Base-by-base conservation (phyloP, 495 filamentous ascomycete species). In the Hypoxylon cercidicola region DNA sequence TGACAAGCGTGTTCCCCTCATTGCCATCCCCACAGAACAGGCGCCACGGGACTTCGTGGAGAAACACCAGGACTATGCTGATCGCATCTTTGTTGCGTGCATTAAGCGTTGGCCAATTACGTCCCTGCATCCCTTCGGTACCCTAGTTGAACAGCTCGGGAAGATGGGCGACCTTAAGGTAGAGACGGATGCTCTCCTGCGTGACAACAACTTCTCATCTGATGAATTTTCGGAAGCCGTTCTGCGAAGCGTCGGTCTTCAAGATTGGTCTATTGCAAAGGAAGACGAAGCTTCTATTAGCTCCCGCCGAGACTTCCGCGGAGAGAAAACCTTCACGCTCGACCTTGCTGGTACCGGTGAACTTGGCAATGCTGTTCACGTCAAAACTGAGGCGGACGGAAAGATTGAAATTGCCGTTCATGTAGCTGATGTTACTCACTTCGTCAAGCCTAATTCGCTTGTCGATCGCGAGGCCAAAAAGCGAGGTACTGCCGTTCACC, bases 61-160 rank as follows among this genome's bases (percentile, higher is more conserved):
- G 83, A 96, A 94, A 75, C 95, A 99, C 74, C 93, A 97, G 74
- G 91, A 96, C 6, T 99, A 97, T 74, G 90, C 93, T 45, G 97
- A 96, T 75, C 89, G 93, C 65, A 99, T 98, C 66, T 98, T 98
- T 58, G 96, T 99, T 62, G 95, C 95, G 20, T 97, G 94, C 78
- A 99, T 99, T 79, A 99, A 99, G 82, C 86, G 95, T 63, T 99
- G 95, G 95, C 95, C 95, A 23, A 99, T 99, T 74, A 99, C 95
- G n/a, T 98, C 96, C 9, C 87, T 99, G 32, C 95, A 99, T 77
- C 95, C 95, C 13, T 99, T 99, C 65, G 95, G 95, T 69, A 99
- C 96, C 4, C 87, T 99, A 43, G 95, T 97, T 20, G 95, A 99
- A 79, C 91, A 96, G 77, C 89, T 99, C 43, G 95, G 95, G 48